Evolutionary conservation across 176 grass and related monocot genomes (phyloP), one percentile per base, ranked within the genome.

Genomic region (Saccharum officinarum): DNA sequence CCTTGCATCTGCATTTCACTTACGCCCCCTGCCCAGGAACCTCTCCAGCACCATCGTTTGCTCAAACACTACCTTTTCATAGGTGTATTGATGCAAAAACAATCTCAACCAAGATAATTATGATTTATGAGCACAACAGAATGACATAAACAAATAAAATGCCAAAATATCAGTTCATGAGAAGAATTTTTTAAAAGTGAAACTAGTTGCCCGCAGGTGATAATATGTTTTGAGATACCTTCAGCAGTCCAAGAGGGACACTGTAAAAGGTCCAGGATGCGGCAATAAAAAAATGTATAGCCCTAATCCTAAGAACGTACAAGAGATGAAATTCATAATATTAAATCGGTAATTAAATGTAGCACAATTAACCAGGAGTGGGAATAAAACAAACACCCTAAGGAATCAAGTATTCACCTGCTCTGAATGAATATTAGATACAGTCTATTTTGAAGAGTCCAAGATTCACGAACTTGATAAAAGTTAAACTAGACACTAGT

Each of bases 211-310:
- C 15, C 20, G 41, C 69, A 31, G 5, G 3, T 37, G 11, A 66
- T 54, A 80, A 71, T 28, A 66, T 40, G 41, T 55, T 80, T 87
- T 14, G 7, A 10, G 33, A 36, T 67, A 67, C 69, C 85, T 87
- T 74, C 40, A 67, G 30, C 34, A 69, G 41, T 67, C 31, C 57
- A 67, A 67, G 77, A 81, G 30, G 41, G 42, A 7, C 20, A 57
- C 33, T 10, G 10, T 28, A 50, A 87, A 75, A 4, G 10, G 31
- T 47, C 68, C n/a, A 47, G 0, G 9, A 63, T 52, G 41, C 4
- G n/a, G 61, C 42, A 65, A 17, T 18, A 30, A 69, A 64, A n/a
- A 66, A 49, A 28, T 52, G 40, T 11, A 80, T 73, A 10, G 22
- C 33, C 28, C 16, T 75, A 45, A 81, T 31, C 41, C 6, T 31